Evolutionary conservation across 179 eudicot species (phyloP).

Genomic region (Spergularia azorica): DNA sequence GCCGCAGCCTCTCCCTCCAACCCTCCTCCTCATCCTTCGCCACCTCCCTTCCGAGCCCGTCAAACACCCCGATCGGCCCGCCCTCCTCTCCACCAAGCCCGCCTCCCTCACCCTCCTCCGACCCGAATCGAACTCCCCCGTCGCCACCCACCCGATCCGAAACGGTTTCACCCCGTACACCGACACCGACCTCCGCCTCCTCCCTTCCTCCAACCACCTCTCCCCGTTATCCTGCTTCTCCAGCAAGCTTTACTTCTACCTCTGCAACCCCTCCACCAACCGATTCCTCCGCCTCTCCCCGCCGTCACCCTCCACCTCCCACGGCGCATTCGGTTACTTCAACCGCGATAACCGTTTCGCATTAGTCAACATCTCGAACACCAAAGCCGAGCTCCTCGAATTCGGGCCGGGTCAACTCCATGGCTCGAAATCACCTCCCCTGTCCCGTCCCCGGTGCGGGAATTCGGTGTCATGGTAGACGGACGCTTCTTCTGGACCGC

Average conservation of each 20-base stretch:
- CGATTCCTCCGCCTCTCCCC: conserved; percentile 27
- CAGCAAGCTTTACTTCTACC: conserved; percentile 20
- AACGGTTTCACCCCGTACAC: conserved; percentile 35
- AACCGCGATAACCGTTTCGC: conserved; percentile 14
- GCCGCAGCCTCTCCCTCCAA: conserved; percentile 1
- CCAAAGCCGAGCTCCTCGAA: conserved; percentile 15
- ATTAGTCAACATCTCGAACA: neutral
- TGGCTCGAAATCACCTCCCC: conserved; percentile 11
- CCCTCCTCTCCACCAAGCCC: conserved; percentile 25
- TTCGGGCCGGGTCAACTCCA: conserved; percentile 26
- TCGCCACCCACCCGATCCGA: conserved; percentile 16
- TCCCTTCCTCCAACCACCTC: conserved; percentile 10
- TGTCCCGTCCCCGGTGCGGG: conserved; percentile 2
- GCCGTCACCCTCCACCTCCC: neutral
- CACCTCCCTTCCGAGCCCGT: conserved; percentile 25
- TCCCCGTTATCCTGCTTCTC: conserved; percentile 26
- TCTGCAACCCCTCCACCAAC: conserved; percentile 34
- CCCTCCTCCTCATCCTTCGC: conserved; percentile 32
- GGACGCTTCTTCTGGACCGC: conserved; percentile 27
- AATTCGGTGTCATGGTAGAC: conserved; percentile 29
- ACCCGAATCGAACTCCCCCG: conserved; percentile 12
- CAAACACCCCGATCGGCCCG: conserved; percentile 32
- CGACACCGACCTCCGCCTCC: conserved; percentile 12
- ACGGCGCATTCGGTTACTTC: conserved; percentile 24
- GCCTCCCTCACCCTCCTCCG: neutral